Base-by-base conservation (phyloP, 177 flowering plant species). In the Vitis hybrid region DNA sequence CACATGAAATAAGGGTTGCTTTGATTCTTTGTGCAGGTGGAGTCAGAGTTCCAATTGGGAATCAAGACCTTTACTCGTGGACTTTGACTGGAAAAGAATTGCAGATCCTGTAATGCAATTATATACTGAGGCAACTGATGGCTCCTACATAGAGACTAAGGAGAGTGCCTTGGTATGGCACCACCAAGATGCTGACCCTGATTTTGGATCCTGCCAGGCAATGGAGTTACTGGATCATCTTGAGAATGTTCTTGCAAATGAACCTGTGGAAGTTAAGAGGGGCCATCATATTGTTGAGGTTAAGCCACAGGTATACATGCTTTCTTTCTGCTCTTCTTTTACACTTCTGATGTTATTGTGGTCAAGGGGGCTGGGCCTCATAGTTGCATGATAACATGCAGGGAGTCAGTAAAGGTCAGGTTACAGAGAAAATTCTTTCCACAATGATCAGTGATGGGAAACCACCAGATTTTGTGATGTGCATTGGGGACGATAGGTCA, bases 91-190 rank as follows among this genome's bases (percentile, higher is more conserved):
- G 83, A 79, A 71, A 19, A 71, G 53, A n/a, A 76, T 81, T 50
- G 83, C 79, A 2, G 86, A 79, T 52, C 88, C 88, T 20, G 79
- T 85, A 44, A 83, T 85, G 86, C 71, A 68, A 47, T 65, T 76
- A 11, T 85, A 82, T 66, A 81, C 83, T 2, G 88, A 85, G 67
- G 61, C 86, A 44, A 85, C 88, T 5, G 88, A 83, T 71, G 86
- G 86, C 2, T 83, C 86, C 38, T 74, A 38, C 33, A 81, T 83
- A 22, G 86, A 83, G 73, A 31, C 69, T 14, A 83, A 83, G 69
- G 82, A 81, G 64, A 83, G 83, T 75, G 84, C 86, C 14, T 73
- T 83, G 62, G 86, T 83, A 17, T 82, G 87, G 87, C 87, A 84
- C 38, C 78, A 84, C 68, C 84, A 69, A 67, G 79, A 84, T 73